Evolutionary conservation across 345 rosid species (phyloP), one percentile per base, ranked within the genome.

Genomic region (Aegle marmelos): DNA sequence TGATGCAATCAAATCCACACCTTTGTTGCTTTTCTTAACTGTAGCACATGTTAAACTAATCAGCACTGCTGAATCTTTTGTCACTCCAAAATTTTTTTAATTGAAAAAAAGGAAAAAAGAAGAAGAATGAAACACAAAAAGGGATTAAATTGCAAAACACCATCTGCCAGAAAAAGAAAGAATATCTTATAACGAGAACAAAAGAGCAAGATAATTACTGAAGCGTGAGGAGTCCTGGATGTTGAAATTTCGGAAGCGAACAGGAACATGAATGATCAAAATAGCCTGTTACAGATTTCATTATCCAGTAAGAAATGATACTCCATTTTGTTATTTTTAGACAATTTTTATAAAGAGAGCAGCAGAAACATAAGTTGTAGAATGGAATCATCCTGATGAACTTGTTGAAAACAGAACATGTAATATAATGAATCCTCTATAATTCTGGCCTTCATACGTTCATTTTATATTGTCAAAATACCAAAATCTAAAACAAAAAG

Each of bases 221-320:
- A 96, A 91, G 75, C 86, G 86, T 41, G 86, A 79, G 66, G 87
- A 79, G 77, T 90, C 93, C 75, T 82, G 81, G 82, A 87, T 80
- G 82, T 81, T 88, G 88, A 96, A 94, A 76, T 88, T 89, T 81
- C 98, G 90, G 85, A 88, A 88, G 77, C 82, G 89, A 81, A 82
- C 78, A 61, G 99, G 99, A 67, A 96, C 81, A 78, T 94, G 99
- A 36, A 94, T 83, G 77, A 94, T 88, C 88, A 96, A 81, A 82
- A 96, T 86, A 78, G 90, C 99, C 99, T 96, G 97, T 78, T 24
- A 73, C 41, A 78, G 37, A 81, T 72, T 53, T 63, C 72, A 80
- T 76, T 36, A 48, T 33, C 59, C 53, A 25, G 73, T 76, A 61
- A 70, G 66, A 60, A 27, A 37, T 76, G 33, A 37, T 31, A 39